A percentile compares a stretch with the other conserved stretches of the same genome.
phyloP scores from a whole-genome alignment of 495 filamentous ascomycete species.

The Evernia prunastri region DNA sequence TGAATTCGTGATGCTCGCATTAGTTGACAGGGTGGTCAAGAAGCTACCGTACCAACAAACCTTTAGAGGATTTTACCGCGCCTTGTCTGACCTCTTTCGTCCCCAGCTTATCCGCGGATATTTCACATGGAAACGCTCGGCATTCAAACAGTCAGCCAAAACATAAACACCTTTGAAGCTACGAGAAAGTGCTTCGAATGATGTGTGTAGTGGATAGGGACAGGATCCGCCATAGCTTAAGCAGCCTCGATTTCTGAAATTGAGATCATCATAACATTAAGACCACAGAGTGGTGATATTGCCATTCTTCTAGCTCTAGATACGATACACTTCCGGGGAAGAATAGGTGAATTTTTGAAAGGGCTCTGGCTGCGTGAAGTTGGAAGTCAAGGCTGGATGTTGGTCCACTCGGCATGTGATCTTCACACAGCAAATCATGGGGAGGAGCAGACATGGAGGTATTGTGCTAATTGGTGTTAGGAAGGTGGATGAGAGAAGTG shows the following conservation, averaged over 20 bases:
- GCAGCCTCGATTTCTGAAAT: not conserved
- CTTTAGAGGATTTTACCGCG: not conserved
- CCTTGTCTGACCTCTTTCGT: not conserved
- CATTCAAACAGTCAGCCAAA: not conserved
- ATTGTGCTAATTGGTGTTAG: no score
- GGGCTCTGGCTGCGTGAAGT: not conserved
- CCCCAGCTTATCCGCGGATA: not conserved
- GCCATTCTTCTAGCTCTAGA: not conserved
- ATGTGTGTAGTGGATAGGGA: not conserved
- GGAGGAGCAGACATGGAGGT: no score
- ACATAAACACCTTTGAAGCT: not conserved
- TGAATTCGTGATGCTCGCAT: not conserved
- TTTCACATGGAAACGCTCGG: not conserved
- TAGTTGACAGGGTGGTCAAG: not conserved
- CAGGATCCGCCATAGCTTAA: no score
- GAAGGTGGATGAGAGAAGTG: no score
- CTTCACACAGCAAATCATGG: no score
- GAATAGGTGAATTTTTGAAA: not conserved
- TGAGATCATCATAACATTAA: not conserved
- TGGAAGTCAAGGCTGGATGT: not conserved
- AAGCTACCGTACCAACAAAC: not conserved
- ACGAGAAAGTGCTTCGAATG: not conserved
- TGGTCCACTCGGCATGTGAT: not conserved
- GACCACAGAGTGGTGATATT: not conserved
- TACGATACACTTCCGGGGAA: not conserved